Evolutionary conservation across 2,329 filamentous ascomycete genomes (phyloP).

Genomic region (Ramularia collo-cygni): DNA sequence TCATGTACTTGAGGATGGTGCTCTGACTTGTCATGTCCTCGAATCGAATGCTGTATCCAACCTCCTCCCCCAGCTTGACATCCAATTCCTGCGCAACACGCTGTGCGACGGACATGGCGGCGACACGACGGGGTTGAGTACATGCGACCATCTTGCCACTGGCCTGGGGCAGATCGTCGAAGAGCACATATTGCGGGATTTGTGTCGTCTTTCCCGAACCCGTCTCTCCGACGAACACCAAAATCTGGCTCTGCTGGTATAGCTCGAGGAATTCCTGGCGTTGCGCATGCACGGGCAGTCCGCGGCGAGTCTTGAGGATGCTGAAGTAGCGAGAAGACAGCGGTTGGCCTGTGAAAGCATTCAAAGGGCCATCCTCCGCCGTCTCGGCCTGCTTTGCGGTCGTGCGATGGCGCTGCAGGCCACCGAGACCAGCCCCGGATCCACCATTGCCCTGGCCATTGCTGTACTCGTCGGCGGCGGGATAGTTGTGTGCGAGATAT

Average conservation of each 20-base stretch:
- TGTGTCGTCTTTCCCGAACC: slow-evolving; percentile 97
- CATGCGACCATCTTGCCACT: slow-evolving; percentile 72
- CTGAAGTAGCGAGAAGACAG: slow-evolving; percentile 82
- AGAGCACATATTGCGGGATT: slow-evolving; percentile 91
- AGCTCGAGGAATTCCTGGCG: slow-evolving; percentile 84
- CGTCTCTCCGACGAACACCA: slow-evolving; percentile 96
- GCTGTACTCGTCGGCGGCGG: slow-evolving; percentile 31
- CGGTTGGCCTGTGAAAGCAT: slow-evolving; percentile 73
- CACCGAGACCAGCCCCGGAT: slow-evolving; percentile 40
- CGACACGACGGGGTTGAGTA: slow-evolving; percentile 93
- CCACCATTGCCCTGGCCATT: slow-evolving; percentile 27
- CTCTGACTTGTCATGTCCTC: slow-evolving; percentile 84
- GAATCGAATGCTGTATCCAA: slow-evolving; percentile 96
- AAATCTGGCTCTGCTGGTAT: slow-evolving; percentile 75
- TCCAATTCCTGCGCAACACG: slow-evolving; percentile 95
- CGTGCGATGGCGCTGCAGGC: slow-evolving; percentile 70
- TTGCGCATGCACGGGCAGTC: slow-evolving; percentile 87
- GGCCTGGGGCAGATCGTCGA: slow-evolving; percentile 85
- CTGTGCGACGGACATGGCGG: slow-evolving; percentile 95
- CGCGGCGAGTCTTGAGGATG: slow-evolving; percentile 72
- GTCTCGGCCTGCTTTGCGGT: slow-evolving; percentile 66
- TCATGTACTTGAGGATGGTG: slow-evolving; percentile 99
- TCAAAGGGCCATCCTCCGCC: slow-evolving; percentile 73
- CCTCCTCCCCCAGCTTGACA: slow-evolving; percentile 80
- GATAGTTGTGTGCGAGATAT: slow-evolving; percentile 85